These are phyloP conservation scores for Hebeloma cylindrosporum DNA, from an alignment of 768 basidiomycete genomes.

Conservation along the genomic window DNA sequence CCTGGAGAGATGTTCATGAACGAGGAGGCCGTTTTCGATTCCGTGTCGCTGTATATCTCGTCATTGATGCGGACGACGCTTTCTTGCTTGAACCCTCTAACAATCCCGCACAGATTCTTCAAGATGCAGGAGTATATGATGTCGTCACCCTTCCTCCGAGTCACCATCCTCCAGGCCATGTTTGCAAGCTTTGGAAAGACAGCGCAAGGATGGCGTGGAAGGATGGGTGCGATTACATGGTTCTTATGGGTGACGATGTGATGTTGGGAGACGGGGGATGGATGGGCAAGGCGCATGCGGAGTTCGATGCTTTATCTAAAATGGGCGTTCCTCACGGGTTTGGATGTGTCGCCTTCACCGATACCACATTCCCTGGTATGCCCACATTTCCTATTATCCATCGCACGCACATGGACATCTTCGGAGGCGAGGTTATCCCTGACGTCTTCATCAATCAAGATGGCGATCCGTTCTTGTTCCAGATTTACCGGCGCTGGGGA, in stretches of 20 bases:
- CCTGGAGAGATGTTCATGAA: constrained; percentile 42
- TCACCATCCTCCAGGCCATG: constrained; percentile 41
- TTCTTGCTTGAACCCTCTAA: constrained; percentile 31
- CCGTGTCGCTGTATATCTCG: constrained; percentile 47
- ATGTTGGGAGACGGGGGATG: constrained; percentile 50
- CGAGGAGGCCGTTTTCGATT: constrained; percentile 32
- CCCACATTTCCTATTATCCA: constrained; percentile 62
- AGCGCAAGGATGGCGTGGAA: constrained; percentile 48
- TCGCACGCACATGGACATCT: constrained; percentile 55
- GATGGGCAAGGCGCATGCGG: constrained; percentile 42
- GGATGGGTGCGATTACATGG: constrained; percentile 49
- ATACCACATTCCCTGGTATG: constrained; percentile 57
- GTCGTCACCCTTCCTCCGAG: constrained; percentile 38
- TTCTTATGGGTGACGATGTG: constrained; percentile 58
- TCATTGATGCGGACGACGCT: constrained; percentile 50
- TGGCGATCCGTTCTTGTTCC: constrained; percentile 57
- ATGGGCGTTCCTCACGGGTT: constrained; percentile 42
- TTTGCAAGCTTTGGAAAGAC: constrained; percentile 56
- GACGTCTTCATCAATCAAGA: constrained; percentile 58
- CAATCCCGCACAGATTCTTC: constrained; percentile 37
- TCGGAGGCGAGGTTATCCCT: constrained; percentile 50
- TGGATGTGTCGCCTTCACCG: constrained; percentile 59
- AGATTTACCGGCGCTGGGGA: constrained; percentile 59
- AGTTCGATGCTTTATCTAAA: constrained; percentile 37
- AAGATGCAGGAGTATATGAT: constrained; percentile 35